Conservation (phyloP, 805 yeast genomes). For the Ogataea philodendri region DNA sequence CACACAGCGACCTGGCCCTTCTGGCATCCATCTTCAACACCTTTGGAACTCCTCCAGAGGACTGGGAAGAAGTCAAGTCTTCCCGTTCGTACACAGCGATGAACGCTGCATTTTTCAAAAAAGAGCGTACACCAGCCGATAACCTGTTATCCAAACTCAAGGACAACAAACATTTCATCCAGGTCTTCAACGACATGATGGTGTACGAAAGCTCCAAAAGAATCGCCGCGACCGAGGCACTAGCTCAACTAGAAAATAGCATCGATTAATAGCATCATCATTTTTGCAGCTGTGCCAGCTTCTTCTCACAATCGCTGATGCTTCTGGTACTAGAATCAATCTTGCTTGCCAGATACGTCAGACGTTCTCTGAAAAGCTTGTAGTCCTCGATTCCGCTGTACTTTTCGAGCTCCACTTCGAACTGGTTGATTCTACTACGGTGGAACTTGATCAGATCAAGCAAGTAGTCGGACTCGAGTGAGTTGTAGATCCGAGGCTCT, state of each 20-base stretch:
- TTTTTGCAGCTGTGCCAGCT: conserved; percentile 27
- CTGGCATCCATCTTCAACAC: conserved; percentile 50
- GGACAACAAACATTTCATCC: conserved; percentile 16
- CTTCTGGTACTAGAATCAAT: conserved; percentile 57
- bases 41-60: conserved; percentile 63
- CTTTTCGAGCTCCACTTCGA: conserved; percentile 70
- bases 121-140: conserved; percentile 21
- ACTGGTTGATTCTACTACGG: conserved; percentile 54
- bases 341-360: conserved; percentile 65
- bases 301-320: conserved; percentile 47
- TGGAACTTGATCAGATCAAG: conserved; percentile 56
- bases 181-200: conserved; percentile 43
- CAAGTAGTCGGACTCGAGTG: conserved; percentile 64
- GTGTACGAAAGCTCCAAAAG: conserved; percentile 38
- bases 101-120: conserved; percentile 28
- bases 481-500: conserved; percentile 54
- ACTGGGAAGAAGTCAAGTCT: conserved; percentile 45
- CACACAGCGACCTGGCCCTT: conserved; percentile 55
- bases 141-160: conserved; percentile 37
- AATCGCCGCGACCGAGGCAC: conserved; percentile 31
- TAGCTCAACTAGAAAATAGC: too few relatives aligned
- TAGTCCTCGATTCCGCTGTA: conserved; percentile 51
- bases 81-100: conserved; percentile 37
- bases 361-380: conserved; percentile 57
- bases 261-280: too few relatives aligned